These are phyloP conservation scores for Aspergillus sclerotioniger DNA, from an alignment of 495 filamentous ascomycete species.

Conservation along the genomic window DNA sequence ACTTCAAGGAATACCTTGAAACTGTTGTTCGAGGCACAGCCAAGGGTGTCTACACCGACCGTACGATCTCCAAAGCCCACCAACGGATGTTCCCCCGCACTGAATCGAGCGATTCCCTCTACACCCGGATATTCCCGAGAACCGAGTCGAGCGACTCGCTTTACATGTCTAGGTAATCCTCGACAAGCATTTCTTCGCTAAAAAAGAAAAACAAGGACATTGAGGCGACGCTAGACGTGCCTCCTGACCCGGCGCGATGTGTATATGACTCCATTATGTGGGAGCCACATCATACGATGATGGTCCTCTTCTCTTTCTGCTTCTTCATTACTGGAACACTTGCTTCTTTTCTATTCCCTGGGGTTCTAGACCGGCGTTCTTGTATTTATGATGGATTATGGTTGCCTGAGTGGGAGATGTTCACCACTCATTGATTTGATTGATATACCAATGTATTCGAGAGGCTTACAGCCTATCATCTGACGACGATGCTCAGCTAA, in stretches of 20 bases:
- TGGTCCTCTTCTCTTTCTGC: background rate
- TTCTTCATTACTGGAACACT: background rate
- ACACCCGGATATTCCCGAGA: conserved; percentile 42
- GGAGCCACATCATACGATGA: background rate
- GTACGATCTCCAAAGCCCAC: conserved; percentile 41
- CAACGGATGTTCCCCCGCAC: conserved; percentile 45
- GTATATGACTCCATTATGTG: background rate
- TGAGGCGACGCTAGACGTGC: conserved; percentile 1
- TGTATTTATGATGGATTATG: conserved; percentile 3
- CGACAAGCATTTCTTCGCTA: conserved; percentile 5
- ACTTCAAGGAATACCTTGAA: conserved; percentile 44
- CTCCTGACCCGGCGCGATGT: background rate
- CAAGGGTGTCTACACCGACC: conserved; percentile 47
- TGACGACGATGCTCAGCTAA: background rate
- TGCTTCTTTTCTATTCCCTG: conserved; percentile 1
- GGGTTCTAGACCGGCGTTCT: conserved; percentile 4
- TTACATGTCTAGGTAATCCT: conserved; percentile 33
- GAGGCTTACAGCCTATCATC: background rate
- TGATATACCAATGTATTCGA: conserved; percentile 2
- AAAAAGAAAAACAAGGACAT: background rate
- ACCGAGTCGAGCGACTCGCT: conserved; percentile 46
- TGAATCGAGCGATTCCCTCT: conserved; percentile 45
- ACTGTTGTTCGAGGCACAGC: conserved; percentile 39
- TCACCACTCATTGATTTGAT: background rate
- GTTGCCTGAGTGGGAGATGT: background rate